phyloP scores from a whole-genome alignment of 2,329 filamentous ascomycete species.

The Escovopsis weberi region DNA sequence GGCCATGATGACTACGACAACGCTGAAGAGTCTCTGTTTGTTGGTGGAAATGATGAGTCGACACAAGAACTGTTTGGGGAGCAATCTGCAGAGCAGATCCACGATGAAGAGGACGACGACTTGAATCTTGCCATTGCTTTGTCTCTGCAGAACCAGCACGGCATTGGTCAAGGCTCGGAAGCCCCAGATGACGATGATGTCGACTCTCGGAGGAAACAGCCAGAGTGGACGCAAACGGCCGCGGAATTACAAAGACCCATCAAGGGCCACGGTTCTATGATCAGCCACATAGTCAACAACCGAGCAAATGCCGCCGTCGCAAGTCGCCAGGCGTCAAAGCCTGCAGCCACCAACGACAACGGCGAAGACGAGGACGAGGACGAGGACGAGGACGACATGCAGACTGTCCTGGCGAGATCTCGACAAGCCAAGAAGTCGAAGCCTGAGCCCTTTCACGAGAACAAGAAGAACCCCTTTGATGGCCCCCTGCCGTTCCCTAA shows the following conservation, averaged over 20 bases:
- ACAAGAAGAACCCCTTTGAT: constrained; percentile 49
- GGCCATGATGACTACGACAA: constrained; percentile 24
- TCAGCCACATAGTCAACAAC: constrained; percentile 62
- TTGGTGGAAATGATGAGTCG: constrained; percentile 15
- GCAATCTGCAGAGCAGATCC: constrained; percentile 23
- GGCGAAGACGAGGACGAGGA: constrained; percentile 7
- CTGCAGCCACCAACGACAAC: constrained; percentile 1
- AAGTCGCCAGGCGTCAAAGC: constrained; percentile 17
- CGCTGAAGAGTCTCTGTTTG: constrained; percentile 34
- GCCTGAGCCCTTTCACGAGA: constrained; percentile 27
- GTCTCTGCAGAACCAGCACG: constrained; percentile 57
- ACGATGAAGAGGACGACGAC: constrained; percentile 40
- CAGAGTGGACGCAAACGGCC: constrained; percentile 42
- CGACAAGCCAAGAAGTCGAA: constrained; percentile 40
- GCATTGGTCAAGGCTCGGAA: constrained; percentile 20
- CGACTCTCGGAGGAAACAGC: constrained; percentile 26
- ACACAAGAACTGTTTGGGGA: constrained; percentile 7
- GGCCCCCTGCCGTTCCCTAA: constrained; percentile 88
- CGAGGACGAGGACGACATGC: constrained; percentile 65
- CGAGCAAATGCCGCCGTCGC: constrained; percentile 48
- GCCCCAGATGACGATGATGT: constrained; percentile 25
- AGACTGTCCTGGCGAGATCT: constrained; percentile 59
- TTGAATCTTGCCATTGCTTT: constrained; percentile 70
- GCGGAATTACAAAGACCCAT: constrained; percentile 37
- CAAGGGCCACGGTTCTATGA: constrained; percentile 40